A percentile compares a stretch with the other conserved stretches of the same genome.
Evolutionary conservation across 306 rosid genomes (phyloP).

Genomic region (Begonia peltatifolia): DNA sequence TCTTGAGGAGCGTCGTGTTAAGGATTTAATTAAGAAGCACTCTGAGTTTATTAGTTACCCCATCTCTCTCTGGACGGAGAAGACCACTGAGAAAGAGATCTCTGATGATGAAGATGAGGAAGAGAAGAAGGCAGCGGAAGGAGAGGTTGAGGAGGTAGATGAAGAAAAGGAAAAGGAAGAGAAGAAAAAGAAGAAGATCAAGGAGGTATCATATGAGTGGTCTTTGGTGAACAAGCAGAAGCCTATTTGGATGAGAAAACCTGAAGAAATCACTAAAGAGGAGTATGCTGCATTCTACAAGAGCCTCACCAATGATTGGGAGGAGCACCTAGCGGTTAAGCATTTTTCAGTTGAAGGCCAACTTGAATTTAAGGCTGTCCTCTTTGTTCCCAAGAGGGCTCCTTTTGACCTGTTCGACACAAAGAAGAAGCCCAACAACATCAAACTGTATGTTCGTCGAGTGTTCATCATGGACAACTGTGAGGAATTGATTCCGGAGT

Average conservation of each 20-base stretch:
- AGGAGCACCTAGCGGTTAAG: constrained; percentile 72
- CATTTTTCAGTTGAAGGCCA: constrained; percentile 92
- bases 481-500: constrained; percentile 83
- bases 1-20: no score
- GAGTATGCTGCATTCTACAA: constrained; percentile 82
- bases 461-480: constrained; percentile 94
- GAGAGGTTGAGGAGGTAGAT: constrained; percentile 70
- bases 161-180: constrained; percentile 74
- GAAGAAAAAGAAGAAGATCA: constrained; percentile 70
- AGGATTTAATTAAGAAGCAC: constrained; percentile 55
- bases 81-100: constrained; percentile 51
- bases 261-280: constrained; percentile 70
- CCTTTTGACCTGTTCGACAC: constrained; percentile 86
- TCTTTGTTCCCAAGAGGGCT: constrained; percentile 81
- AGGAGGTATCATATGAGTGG: constrained; percentile 84
- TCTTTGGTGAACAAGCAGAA: constrained; percentile 81
- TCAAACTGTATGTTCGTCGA: constrained; percentile 67
- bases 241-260: constrained; percentile 97
- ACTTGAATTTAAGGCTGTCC: constrained; percentile 76
- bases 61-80: no score
- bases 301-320: constrained; percentile 90
- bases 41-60: constrained; percentile 10
- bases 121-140: constrained; percentile 79
- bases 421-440: constrained; percentile 81
- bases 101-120: constrained; percentile 87